Percentiles rank a stretch among this genome's conserved stretches.
Evolutionary conservation across 495 filamentous ascomycete genomes (phyloP).

Genomic region (Xylaria cubensis): DNA sequence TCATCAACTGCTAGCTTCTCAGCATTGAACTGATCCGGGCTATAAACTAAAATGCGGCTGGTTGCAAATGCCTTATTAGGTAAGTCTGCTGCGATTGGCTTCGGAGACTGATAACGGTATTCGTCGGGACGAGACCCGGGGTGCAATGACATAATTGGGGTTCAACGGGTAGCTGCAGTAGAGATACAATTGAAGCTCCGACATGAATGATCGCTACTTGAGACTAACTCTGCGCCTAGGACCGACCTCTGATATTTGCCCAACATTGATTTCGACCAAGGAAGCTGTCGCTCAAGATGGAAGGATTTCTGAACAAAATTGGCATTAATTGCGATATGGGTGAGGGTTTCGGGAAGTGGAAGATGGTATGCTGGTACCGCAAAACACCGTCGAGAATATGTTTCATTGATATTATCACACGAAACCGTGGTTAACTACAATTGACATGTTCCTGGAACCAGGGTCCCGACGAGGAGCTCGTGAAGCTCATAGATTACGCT

Average conservation of each 20-base stretch:
- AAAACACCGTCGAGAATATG: not conserved
- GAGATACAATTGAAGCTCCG: not conserved
- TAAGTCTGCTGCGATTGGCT: not conserved
- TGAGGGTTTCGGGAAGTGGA: constrained; percentile 38
- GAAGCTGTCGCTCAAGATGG: not conserved
- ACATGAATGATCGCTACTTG: not conserved
- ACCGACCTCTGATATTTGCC: not conserved
- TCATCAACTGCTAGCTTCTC: not conserved
- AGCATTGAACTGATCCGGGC: not conserved
- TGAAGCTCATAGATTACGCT: constrained; percentile 65
- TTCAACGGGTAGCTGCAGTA: not conserved
- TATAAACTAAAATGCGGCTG: not conserved
- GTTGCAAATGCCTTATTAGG: not conserved
- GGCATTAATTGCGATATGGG: constrained; percentile 46
- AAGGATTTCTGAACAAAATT: constrained; percentile 17
- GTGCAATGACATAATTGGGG: not conserved
- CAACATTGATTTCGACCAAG: not conserved
- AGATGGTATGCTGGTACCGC: constrained; percentile 34
- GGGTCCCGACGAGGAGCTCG: constrained; percentile 64
- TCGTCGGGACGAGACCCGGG: not conserved
- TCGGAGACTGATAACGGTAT: not conserved
- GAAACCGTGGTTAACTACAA: constrained; percentile 11
- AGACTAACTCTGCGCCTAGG: not conserved
- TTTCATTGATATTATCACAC: not conserved
- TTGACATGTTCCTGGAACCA: constrained; percentile 20